Percentiles rank a stretch among this genome's conserved stretches.
Conservation (phyloP, 1,284 basidiomycete species). For the Irpex sp. region DNA sequence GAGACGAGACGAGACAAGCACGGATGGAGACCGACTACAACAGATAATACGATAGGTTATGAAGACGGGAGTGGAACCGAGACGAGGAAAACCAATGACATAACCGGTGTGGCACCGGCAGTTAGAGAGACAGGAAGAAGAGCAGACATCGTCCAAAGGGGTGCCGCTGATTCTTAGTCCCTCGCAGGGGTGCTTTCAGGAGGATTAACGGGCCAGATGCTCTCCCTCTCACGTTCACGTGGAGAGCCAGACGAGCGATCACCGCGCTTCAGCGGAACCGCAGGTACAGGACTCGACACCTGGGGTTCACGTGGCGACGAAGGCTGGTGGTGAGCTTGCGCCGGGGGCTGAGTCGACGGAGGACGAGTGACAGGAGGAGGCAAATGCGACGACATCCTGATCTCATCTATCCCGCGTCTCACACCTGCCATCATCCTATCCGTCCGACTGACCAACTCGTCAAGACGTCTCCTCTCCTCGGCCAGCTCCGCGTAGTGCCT, state of each 20-base stretch:
- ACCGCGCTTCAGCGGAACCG: constrained; percentile 27
- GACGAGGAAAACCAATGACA: neutral
- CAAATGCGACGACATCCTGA: constrained; percentile 33
- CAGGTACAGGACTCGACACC: constrained; percentile 4
- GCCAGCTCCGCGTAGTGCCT: constrained; percentile 62
- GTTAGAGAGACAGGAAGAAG: too few relatives aligned
- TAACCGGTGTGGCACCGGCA: too few relatives aligned
- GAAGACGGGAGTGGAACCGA: neutral
- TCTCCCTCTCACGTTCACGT: constrained; percentile 20
- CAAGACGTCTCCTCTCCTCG: constrained; percentile 56
- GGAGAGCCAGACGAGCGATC: constrained; percentile 21
- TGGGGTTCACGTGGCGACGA: constrained; percentile 12
- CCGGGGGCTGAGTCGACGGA: constrained; percentile 6
- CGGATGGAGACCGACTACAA: neutral
- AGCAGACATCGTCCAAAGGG: too few relatives aligned
- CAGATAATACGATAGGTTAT: constrained; percentile 2
- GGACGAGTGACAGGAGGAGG: constrained; percentile 6
- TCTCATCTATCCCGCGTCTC: constrained; percentile 71
- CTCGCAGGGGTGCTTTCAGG: constrained; percentile 14
- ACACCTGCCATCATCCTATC: constrained; percentile 67
- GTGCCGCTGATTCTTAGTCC: neutral
- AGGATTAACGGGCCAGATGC: constrained; percentile 32
- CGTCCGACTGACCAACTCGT: constrained; percentile 71
- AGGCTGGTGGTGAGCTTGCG: constrained; percentile 9
- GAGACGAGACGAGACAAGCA: neutral